A percentile compares a stretch with the other conserved stretches of the same genome.
phyloP scores from a whole-genome alignment of 129 eudicot genomes.

The Centella asiatica region DNA sequence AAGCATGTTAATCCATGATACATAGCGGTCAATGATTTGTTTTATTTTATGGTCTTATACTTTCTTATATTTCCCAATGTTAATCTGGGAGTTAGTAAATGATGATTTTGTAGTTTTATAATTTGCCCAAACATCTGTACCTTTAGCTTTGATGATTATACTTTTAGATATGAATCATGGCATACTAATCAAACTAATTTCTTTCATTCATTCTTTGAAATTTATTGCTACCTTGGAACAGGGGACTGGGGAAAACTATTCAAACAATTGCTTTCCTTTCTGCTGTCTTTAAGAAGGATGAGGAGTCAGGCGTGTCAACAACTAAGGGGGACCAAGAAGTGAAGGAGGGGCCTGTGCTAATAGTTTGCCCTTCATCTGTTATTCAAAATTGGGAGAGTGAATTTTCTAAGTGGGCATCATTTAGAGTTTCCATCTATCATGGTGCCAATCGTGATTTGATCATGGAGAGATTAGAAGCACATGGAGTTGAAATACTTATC shows the following conservation, averaged over 20 bases:
- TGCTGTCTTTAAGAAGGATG: constrained; percentile 71
- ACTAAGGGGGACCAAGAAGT: constrained; percentile 17
- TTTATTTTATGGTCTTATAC: too few species aligned
- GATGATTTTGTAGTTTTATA: too few species aligned
- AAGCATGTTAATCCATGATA: not conserved
- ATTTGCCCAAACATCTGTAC: not conserved
- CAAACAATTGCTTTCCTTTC: constrained; percentile 93
- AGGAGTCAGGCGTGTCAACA: constrained; percentile 24
- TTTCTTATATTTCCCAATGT: not conserved
- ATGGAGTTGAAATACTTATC: constrained; percentile 56
- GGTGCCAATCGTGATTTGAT: constrained; percentile 69
- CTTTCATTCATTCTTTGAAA: not conserved
- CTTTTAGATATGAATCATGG: not conserved
- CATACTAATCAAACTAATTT: not conserved
- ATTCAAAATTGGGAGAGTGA: constrained; percentile 85
- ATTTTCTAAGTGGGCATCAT: constrained; percentile 81
- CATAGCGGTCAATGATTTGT: not conserved
- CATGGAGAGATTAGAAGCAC: constrained; percentile 43
- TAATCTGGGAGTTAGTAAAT: not conserved
- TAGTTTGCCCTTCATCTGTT: constrained; percentile 81
- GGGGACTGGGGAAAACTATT: constrained; percentile 98
- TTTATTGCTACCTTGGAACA: constrained; percentile 17
- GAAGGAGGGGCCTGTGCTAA: constrained; percentile 58
- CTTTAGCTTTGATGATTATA: not conserved
- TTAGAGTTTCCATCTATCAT: constrained; percentile 61